Evolutionary conservation across 78 protist species (phyloP).

Genomic region (Thecamonas trahens): DNA sequence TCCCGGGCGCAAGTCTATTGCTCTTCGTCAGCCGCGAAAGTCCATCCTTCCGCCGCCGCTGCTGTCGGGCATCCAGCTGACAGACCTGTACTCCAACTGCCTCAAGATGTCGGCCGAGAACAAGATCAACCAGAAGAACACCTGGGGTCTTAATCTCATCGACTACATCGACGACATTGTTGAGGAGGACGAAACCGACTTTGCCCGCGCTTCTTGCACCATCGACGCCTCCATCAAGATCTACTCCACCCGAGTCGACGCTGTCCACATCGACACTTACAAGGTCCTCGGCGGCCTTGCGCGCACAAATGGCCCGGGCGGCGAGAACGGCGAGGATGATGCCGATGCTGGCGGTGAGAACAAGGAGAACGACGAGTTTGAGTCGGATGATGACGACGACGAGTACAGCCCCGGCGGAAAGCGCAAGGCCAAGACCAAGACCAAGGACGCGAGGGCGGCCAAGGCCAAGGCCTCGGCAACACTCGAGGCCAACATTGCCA

Average conservation of each 20-base stretch:
- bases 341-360: constrained; percentile 10
- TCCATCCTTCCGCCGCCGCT: too few relatives aligned
- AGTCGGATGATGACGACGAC: constrained; percentile 11
- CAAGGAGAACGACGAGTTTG: not conserved
- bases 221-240: constrained; percentile 88
- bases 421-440: not conserved
- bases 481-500: constrained; percentile 44
- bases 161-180: constrained; percentile 71
- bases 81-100: constrained; percentile 26
- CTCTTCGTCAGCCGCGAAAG: too few relatives aligned
- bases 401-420: constrained; percentile 11
- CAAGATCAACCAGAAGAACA: constrained; percentile 84
- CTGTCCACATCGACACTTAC: constrained; percentile 68
- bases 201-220: constrained; percentile 75
- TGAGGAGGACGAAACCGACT: constrained; percentile 48
- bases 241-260: constrained; percentile 85
- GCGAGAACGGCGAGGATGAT: constrained; percentile 16
- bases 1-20: too few relatives aligned
- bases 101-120: constrained; percentile 18
- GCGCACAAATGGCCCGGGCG: constrained; percentile 18
- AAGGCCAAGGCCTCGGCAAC: not conserved
- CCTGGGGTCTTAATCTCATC: constrained; percentile 79
- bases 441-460: constrained; percentile 5
- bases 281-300: constrained; percentile 70
- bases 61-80: not conserved